Percentiles rank a stretch among this genome's conserved stretches.
Evolutionary conservation across 1,284 basidiomycete genomes (phyloP).

Genomic region (Singerocomus rubriflavus): DNA sequence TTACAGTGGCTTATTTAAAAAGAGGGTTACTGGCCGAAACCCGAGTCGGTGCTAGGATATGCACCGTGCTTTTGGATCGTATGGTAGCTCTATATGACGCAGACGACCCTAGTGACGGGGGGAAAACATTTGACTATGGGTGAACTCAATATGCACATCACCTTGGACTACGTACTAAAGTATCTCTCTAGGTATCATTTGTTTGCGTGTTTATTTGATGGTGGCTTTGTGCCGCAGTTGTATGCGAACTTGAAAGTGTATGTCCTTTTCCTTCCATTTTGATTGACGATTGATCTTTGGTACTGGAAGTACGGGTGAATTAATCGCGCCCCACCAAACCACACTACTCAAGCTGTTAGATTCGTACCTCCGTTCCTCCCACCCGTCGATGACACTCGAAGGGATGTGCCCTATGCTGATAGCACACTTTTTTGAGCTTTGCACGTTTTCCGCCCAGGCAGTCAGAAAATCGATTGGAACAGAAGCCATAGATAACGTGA

Average conservation of each 20-base stretch:
- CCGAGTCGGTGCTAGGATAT: conserved; percentile 57
- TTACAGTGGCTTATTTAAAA: conserved; percentile 33
- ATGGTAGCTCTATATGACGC: conserved; percentile 66
- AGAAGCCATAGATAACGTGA: background rate
- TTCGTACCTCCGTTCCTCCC: conserved; percentile 62
- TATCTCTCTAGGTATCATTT: conserved; percentile 47
- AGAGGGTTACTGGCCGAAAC: conserved; percentile 46
- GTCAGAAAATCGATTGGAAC: conserved; percentile 47
- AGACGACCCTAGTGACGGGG: conserved; percentile 56
- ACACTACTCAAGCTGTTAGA: conserved; percentile 84
- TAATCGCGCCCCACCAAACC: conserved; percentile 80
- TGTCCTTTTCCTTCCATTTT: conserved; percentile 18
- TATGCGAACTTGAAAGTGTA: conserved; percentile 53
- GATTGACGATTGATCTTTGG: conserved; percentile 10
- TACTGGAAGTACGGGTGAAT: conserved; percentile 56
- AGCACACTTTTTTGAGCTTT: conserved; percentile 51
- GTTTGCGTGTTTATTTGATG: conserved; percentile 51
- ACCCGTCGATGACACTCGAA: conserved; percentile 31
- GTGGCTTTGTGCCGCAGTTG: conserved; percentile 47
- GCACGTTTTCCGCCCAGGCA: conserved; percentile 49
- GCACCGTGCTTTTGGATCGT: conserved; percentile 59
- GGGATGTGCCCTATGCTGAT: conserved; percentile 52
- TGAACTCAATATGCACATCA: conserved; percentile 31
- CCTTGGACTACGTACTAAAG: conserved; percentile 5
- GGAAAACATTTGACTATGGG: conserved; percentile 75